Evolutionary conservation across 2,329 filamentous ascomycete genomes (phyloP), one percentile per base, ranked within the genome.

Genomic region (Cryphonectria radicalis): DNA sequence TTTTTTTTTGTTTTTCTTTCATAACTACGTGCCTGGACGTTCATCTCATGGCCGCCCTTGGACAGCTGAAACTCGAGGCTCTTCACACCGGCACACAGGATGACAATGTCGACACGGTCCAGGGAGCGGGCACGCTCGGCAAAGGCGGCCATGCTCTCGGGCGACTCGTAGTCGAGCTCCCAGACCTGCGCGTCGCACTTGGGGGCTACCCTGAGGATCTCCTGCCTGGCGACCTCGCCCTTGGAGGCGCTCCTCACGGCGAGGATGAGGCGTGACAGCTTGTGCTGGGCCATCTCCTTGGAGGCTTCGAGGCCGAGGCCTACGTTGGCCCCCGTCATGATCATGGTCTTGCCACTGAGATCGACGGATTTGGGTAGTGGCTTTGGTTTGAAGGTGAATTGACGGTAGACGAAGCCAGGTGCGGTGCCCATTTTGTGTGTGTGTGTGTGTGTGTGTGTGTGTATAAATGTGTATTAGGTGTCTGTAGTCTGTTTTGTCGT

Each of bases 141-240:
- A 70, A 88, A 88, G 0, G 73, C 75, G 42, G 79, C 77, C 0
- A 88, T 77, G 1, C 84, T 86, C 1, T 80, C 76, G 66, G 87
- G 86, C 0, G 79, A 82, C 5, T 70, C 68, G 81, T 88, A 83
- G 63, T 89, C 85, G n/a, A 89, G 74, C 2, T 76, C 13, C 84
- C 84, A 88, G 13, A 88, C 84, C 14, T 86, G 79, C 17, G 88
- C 80, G 0, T 62, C 78, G 2, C 83, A 81, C 13, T 68, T 55
- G 19, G 76, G 76, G 22, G 85, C 77, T n/a, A 75, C 74, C 0
- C 73, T 63, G 0, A 81, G 81, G 63, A 50, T 6, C 28, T 66
- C n/a, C 14, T 32, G n/a, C 35, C 14, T 37, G 6, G 84, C 85
- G 0, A 74, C 77, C 46, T 86, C 79, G 17, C 86, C 86, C 66